These are phyloP conservation scores for Blastomyces gilchristii DNA, from an alignment of 2,329 filamentous ascomycete species.

Conservation along the genomic window DNA sequence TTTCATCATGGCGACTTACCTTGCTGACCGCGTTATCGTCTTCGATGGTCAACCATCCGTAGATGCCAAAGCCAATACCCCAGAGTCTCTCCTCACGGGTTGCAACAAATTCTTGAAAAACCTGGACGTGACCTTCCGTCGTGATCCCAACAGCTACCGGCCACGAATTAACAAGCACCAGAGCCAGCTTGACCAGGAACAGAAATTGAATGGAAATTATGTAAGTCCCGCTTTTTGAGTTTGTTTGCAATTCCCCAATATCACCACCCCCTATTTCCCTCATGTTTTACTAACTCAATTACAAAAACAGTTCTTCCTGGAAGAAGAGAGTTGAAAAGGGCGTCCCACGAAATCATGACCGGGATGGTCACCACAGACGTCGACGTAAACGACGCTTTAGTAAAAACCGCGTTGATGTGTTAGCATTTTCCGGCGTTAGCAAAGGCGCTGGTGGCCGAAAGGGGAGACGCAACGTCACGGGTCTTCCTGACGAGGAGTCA, in stretches of 20 bases:
- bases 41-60: slow-evolving; percentile 92
- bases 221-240: slow-evolving; percentile 42
- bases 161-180: slow-evolving; percentile 97
- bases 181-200: slow-evolving; percentile 94
- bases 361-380: slow-evolving; percentile 31
- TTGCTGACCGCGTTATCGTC: slow-evolving; percentile 91
- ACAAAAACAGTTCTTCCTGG: slow-evolving; percentile 71
- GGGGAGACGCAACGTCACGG: slow-evolving; percentile 22
- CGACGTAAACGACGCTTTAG: slow-evolving; percentile 24
- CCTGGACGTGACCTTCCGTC: slow-evolving; percentile 94
- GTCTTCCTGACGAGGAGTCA: slow-evolving; percentile 42
- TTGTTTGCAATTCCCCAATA: background rate
- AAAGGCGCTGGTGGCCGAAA: slow-evolving; percentile 24
- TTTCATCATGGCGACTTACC: slow-evolving; percentile 88
- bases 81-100: slow-evolving; percentile 84
- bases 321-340: slow-evolving; percentile 68
- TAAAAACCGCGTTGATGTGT: slow-evolving; percentile 26
- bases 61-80: slow-evolving; percentile 74
- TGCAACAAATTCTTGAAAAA: slow-evolving; percentile 97
- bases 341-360: slow-evolving; percentile 37
- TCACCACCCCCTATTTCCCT: background rate
- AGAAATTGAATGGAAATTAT: slow-evolving; percentile 89
- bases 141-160: slow-evolving; percentile 89
- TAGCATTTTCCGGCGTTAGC: slow-evolving; percentile 36
- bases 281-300: background rate